Evolutionary conservation across 1,284 basidiomycete species (phyloP).

Genomic region (Puccinia coronata): DNA sequence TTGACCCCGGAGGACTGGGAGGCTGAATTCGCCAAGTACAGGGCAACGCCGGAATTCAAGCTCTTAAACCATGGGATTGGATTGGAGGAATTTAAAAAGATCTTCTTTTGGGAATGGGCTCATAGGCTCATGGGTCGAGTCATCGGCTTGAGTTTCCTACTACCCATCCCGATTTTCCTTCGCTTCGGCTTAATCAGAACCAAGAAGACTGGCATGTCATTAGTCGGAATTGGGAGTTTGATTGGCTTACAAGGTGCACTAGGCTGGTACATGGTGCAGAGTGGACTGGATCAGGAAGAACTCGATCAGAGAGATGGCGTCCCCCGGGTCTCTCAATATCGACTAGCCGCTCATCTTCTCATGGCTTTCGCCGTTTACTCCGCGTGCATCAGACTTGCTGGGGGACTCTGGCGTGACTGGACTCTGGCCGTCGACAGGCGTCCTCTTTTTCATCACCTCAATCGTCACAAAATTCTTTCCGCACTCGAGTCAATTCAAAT

Average conservation of each 20-base stretch:
- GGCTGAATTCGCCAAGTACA: slow-evolving; percentile 92
- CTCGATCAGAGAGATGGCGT: slow-evolving; percentile 72
- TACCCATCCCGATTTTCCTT: slow-evolving; percentile 75
- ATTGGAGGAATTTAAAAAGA: slow-evolving; percentile 88
- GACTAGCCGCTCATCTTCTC: slow-evolving; percentile 89
- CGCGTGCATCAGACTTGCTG: slow-evolving; percentile 83
- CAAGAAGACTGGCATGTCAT: slow-evolving; percentile 50
- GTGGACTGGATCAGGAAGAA: slow-evolving; percentile 73
- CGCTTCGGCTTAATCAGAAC: slow-evolving; percentile 65
- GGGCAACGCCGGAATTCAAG: slow-evolving; percentile 85
- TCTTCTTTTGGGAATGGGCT: slow-evolving; percentile 98
- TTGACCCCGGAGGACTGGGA: slow-evolving; percentile 77
- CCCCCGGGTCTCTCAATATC: slow-evolving; percentile 93
- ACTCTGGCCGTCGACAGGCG: slow-evolving; percentile 66
- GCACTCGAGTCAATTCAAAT: slow-evolving; percentile 59
- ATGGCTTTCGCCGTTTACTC: slow-evolving; percentile 86
- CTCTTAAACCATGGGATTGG: slow-evolving; percentile 86
- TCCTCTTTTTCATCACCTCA: slow-evolving; percentile 55
- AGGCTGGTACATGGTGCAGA: slow-evolving; percentile 99
- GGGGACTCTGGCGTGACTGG: slow-evolving; percentile 78
- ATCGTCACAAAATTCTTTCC: slow-evolving; percentile 52
- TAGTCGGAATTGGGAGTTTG: slow-evolving; percentile 55
- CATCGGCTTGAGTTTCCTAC: slow-evolving; percentile 68
- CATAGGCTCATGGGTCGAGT: slow-evolving; percentile 91
- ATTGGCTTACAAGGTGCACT: slow-evolving; percentile 70